These are phyloP conservation scores for Heterobasidion parviporum DNA, from an alignment of 1,284 basidiomycete species.

Conservation along the genomic window DNA sequence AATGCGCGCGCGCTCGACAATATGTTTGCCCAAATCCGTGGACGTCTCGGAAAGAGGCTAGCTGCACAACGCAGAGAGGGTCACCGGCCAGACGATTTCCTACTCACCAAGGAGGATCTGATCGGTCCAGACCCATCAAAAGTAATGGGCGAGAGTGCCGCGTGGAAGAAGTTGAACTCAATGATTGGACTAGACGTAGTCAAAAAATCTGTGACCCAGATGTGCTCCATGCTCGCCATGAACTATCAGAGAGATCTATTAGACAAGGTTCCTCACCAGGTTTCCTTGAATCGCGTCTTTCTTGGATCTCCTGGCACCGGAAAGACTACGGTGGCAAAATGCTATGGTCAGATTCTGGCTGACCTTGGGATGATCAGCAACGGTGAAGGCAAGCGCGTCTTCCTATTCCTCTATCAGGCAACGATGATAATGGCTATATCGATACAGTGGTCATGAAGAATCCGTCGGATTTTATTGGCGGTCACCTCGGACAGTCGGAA, in stretches of 20 bases:
- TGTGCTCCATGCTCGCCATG: conserved; percentile 35
- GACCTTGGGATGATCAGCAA: conserved; percentile 56
- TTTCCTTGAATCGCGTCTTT: conserved; percentile 57
- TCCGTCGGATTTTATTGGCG: too few species aligned
- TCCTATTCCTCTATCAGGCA: conserved; percentile 33
- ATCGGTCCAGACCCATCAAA: conserved; percentile 55
- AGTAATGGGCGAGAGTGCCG: conserved; percentile 33
- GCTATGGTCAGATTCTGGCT: conserved; percentile 53
- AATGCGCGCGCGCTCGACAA: conserved; percentile 55
- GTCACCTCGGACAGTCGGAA: too few species aligned
- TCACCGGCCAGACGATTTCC: conserved; percentile 34
- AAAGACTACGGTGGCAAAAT: conserved; percentile 57
- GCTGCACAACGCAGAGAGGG: conserved; percentile 31
- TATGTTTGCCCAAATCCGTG: conserved; percentile 33
- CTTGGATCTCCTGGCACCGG: conserved; percentile 60
- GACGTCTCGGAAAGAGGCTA: conserved; percentile 45
- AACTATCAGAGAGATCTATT: conserved; percentile 54
- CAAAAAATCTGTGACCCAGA: conserved; percentile 43
- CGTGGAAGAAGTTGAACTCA: conserved; percentile 43
- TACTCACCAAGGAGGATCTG: conserved; percentile 42
- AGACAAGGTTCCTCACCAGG: conserved; percentile 41
- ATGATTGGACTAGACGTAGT: conserved; percentile 49
- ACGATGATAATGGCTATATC: conserved; percentile 54
- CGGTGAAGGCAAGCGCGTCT: conserved; percentile 43
- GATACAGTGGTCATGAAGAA: too few species aligned